Evolutionary conservation across 306 rosid species (phyloP).

Genomic region (Leucaena leucocephala): DNA sequence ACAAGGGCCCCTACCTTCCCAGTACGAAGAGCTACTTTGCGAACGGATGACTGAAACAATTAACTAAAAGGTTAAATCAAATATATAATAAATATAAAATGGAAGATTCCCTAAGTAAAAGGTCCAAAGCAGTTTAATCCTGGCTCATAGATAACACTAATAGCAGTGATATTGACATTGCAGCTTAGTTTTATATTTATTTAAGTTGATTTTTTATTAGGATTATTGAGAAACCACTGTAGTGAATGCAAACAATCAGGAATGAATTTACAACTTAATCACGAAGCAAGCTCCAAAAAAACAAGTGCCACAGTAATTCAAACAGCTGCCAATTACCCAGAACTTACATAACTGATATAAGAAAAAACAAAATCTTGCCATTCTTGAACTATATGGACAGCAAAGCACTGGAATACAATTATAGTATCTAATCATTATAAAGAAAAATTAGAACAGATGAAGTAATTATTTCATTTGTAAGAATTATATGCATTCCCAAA

Average conservation of each 20-base stretch:
- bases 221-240: neutral
- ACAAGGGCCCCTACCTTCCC: conserved; percentile 70
- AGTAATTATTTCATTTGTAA: neutral
- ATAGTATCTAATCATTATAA: neutral
- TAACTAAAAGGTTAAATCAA: neutral
- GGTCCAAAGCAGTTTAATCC: conserved; percentile 14
- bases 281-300: neutral
- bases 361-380: neutral
- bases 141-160: neutral
- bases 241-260: neutral
- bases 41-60: conserved; percentile 83
- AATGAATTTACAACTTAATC: too few relatives aligned
- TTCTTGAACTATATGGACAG: neutral
- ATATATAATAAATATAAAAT: conserved; percentile 9
- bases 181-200: neutral
- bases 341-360: neutral
- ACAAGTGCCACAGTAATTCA: neutral
- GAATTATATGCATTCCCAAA: conserved; percentile 7
- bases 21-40: conserved; percentile 75
- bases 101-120: conserved; percentile 1
- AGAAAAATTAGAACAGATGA: neutral
- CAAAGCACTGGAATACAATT: neutral
- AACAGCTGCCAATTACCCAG: neutral
- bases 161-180: neutral
- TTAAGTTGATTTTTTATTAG: neutral